Percentiles rank a stretch among this genome's conserved stretches.
Evolutionary conservation across 1,139 yeast species (phyloP).

Genomic region (Barnettozyma hawaiiensis): DNA sequence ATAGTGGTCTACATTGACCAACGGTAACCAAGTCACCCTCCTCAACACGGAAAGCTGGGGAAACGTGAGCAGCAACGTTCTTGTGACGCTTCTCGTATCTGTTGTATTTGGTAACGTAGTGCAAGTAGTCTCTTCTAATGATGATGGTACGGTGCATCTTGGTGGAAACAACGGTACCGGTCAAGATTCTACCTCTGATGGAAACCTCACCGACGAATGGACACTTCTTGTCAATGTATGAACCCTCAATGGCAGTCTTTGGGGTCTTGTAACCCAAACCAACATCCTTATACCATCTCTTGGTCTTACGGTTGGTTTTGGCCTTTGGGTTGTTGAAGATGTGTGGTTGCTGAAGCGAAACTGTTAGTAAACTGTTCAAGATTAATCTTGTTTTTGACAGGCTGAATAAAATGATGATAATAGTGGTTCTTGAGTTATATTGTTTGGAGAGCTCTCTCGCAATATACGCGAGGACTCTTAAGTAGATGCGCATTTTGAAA

Average conservation of each 20-base stretch:
- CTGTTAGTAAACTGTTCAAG: slow-evolving; percentile 16
- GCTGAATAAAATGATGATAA: not conserved
- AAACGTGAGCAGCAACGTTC: slow-evolving; percentile 99
- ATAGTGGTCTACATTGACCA: slow-evolving; percentile 99
- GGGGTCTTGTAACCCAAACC: slow-evolving; percentile 99
- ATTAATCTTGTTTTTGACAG: not conserved
- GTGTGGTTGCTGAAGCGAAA: slow-evolving; percentile 83
- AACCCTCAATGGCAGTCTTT: slow-evolving; percentile 95
- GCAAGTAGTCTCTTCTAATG: slow-evolving; percentile 99
- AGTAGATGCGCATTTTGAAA: no score
- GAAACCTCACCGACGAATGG: slow-evolving; percentile 97
- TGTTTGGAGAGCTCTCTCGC: no score
- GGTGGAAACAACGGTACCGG: slow-evolving; percentile 99
- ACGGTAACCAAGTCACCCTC: slow-evolving; percentile 99
- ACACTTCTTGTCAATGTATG: slow-evolving; percentile 99
- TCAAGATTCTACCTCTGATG: slow-evolving; percentile 98
- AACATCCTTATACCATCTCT: slow-evolving; percentile 99
- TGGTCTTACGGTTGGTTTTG: slow-evolving; percentile 97
- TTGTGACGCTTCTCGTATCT: slow-evolving; percentile 99
- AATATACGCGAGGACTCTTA: no score
- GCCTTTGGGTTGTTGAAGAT: slow-evolving; percentile 99
- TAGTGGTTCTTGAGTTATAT: not conserved
- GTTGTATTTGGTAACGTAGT: slow-evolving; percentile 99
- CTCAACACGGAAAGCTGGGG: slow-evolving; percentile 99
- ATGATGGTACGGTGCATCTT: slow-evolving; percentile 99